Evolutionary conservation across 31 red algal genomes (phyloP).

Genomic region (Odonthalia washingtoniensis): DNA sequence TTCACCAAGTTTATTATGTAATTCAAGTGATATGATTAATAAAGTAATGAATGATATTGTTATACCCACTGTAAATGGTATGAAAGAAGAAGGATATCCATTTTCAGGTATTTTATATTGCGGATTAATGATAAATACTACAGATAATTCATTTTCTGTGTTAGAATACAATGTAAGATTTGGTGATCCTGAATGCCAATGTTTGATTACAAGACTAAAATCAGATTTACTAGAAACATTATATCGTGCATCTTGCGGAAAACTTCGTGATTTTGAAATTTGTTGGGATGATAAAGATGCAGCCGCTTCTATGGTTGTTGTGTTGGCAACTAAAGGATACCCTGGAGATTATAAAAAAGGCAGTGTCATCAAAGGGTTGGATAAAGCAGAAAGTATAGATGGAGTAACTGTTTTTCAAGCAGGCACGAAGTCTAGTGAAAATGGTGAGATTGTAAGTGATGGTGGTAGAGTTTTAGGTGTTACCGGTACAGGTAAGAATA

Average conservation of each 20-base stretch:
- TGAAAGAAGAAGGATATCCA: constrained; percentile 83
- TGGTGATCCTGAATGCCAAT: constrained; percentile 99
- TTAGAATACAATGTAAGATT: constrained; percentile 97
- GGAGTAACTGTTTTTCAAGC: constrained; percentile 93
- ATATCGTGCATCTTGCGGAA: constrained; percentile 56
- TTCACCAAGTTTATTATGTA: constrained; percentile 85
- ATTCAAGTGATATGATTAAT: constrained; percentile 36
- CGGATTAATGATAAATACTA: constrained; percentile 88
- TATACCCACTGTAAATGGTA: constrained; percentile 81
- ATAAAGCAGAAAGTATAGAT: constrained; percentile 66
- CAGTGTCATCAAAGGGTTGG: constrained; percentile 72
- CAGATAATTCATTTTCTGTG: constrained; percentile 56
- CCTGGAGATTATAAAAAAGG: constrained; percentile 90
- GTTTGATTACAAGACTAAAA: constrained; percentile 73
- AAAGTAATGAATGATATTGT: constrained; percentile 80
- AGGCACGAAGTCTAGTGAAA: constrained; percentile 59
- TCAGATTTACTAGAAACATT: constrained; percentile 89
- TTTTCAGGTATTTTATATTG: constrained; percentile 89
- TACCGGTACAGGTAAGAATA: constrained; percentile 64
- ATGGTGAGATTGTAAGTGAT: constrained; percentile 60
- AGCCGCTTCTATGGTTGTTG: constrained; percentile 88
- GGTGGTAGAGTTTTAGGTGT: constrained; percentile 96
- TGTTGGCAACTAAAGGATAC: constrained; percentile 91
- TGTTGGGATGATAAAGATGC: constrained; percentile 69
- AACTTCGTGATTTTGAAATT: constrained; percentile 47